Evolutionary conservation across 257 asterid genomes (phyloP).

Genomic region (Solanum pennellii): DNA sequence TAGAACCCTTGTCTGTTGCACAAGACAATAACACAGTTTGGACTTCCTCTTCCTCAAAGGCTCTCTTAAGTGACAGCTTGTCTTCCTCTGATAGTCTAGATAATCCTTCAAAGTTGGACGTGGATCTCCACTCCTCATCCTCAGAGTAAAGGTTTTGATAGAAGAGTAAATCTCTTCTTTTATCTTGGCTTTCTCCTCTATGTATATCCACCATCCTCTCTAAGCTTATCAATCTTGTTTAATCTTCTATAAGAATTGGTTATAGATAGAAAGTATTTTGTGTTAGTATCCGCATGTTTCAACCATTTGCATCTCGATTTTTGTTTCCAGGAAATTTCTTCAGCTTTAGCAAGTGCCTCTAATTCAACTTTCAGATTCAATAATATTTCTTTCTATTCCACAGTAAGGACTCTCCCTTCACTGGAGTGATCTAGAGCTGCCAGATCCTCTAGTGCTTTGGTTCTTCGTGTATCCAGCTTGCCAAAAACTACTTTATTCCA

Average conservation of each 20-base stretch:
- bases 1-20: neutral
- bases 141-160: neutral
- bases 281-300: neutral
- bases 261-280: neutral
- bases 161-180: neutral
- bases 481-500: neutral
- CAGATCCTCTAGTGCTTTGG: neutral
- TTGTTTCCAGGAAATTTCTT: neutral
- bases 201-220: neutral
- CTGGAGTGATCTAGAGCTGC: neutral
- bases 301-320: neutral
- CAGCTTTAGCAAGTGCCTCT: neutral
- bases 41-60: neutral
- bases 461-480: neutral
- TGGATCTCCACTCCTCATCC: neutral
- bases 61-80: neutral
- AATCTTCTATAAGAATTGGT: neutral
- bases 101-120: neutral
- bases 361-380: neutral
- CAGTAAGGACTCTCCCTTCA: neutral
- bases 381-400: neutral
- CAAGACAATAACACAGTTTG: neutral
- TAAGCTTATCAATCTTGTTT: neutral
- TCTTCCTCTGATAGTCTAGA: neutral
- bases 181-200: neutral